These are phyloP conservation scores for Pleurotus giganteus DNA, from an alignment of 768 basidiomycete genomes.

Conservation along the genomic window DNA sequence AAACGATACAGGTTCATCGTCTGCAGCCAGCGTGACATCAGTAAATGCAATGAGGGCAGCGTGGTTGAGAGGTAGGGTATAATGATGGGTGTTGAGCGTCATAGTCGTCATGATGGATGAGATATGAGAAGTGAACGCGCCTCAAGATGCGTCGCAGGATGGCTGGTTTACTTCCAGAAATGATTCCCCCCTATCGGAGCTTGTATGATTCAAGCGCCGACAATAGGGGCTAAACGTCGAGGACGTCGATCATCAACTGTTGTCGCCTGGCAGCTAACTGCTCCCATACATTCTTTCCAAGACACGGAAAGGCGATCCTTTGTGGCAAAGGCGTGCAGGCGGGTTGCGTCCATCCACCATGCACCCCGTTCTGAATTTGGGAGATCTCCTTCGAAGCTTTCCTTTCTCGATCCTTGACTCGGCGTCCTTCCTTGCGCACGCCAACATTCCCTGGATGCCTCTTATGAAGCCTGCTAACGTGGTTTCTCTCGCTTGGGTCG, in stretches of 20 bases:
- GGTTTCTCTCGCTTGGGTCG: neutral
- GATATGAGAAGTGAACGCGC: neutral
- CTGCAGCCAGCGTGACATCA: neutral
- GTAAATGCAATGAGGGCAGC: slow-evolving; percentile 34
- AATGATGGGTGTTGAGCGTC: slow-evolving; percentile 13
- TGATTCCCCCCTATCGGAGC: too few relatives aligned
- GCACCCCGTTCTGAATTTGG: neutral
- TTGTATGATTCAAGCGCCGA: too few relatives aligned
- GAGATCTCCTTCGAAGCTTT: slow-evolving; percentile 10
- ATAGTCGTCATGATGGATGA: neutral
- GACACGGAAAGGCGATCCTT: too few relatives aligned
- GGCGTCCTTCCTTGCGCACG: slow-evolving; percentile 16
- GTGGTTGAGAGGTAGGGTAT: slow-evolving; percentile 31
- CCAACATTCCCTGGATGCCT: slow-evolving; percentile 16
- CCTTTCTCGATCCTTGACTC: slow-evolving; percentile 19
- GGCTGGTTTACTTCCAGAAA: neutral
- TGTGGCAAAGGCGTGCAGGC: too few relatives aligned
- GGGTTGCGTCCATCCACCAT: too few relatives aligned
- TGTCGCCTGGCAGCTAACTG: too few relatives aligned
- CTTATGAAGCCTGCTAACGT: neutral
- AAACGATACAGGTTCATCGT: slow-evolving; percentile 11
- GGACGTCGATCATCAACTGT: too few relatives aligned
- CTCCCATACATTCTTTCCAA: too few relatives aligned
- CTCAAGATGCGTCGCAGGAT: neutral
- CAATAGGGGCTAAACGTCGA: too few relatives aligned